Conservation (phyloP, 805 yeast species). For the Hanseniaspora thailandica region DNA sequence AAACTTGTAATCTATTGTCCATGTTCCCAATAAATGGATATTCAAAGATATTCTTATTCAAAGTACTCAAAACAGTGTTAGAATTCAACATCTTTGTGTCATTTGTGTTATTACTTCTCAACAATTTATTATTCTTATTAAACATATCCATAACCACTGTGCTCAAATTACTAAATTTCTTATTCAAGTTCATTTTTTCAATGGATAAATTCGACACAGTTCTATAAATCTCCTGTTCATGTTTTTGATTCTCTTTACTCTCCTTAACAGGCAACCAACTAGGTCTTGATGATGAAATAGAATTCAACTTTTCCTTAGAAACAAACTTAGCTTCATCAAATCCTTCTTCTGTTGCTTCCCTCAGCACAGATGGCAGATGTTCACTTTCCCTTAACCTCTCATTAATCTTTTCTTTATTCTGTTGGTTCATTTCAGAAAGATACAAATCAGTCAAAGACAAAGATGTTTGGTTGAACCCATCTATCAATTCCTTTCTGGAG, state of each 20-base stretch:
- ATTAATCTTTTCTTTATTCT: background rate
- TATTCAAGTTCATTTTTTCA: conserved; percentile 25
- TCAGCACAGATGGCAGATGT: conserved; percentile 31
- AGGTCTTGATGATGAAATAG: conserved; percentile 53
- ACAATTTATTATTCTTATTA: conserved; percentile 22
- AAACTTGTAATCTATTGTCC: background rate
- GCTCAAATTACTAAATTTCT: conserved; percentile 21
- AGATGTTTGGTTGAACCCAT: conserved; percentile 29
- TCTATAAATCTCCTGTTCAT: conserved; percentile 43
- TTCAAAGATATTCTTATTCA: conserved; percentile 26
- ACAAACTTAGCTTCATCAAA: conserved; percentile 51
- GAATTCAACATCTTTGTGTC: conserved; percentile 19
- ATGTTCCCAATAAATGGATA: conserved; percentile 17
- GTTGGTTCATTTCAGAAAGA: conserved; percentile 18
- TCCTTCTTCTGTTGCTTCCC: conserved; percentile 31
- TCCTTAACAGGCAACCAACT: conserved; percentile 61
- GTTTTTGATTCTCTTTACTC: conserved; percentile 39
- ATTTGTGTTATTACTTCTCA: background rate
- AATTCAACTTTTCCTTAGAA: conserved; percentile 47
- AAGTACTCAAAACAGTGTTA: conserved; percentile 23
- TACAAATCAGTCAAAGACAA: conserved; percentile 34
- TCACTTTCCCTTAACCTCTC: conserved; percentile 30
- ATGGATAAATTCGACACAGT: conserved; percentile 28
- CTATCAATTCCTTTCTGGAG: conserved; percentile 14
- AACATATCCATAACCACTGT: conserved; percentile 24